Evolutionary conservation across 2,329 filamentous ascomycete species (phyloP).

Genomic region (Cladosporium sp.): DNA sequence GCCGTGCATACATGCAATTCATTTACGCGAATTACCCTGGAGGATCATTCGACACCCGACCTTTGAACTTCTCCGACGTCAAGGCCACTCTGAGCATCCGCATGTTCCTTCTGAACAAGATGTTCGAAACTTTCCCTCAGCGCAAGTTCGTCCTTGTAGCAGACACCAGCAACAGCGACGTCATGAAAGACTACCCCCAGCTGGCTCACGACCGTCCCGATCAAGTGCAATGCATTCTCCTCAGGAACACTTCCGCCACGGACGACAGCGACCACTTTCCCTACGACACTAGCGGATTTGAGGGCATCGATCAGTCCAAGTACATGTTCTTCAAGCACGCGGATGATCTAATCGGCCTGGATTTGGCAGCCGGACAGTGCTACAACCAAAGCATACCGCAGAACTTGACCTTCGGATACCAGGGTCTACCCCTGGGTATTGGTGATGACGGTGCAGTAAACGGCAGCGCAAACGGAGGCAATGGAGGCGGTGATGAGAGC

Average conservation of each 20-base stretch:
- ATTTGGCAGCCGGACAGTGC: slow-evolving; percentile 63
- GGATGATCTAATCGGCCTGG: slow-evolving; percentile 60
- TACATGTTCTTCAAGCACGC: slow-evolving; percentile 78
- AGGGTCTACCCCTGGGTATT: slow-evolving; percentile 39
- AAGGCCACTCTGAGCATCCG: slow-evolving; percentile 66
- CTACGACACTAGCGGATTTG: slow-evolving; percentile 67
- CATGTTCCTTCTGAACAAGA: slow-evolving; percentile 60
- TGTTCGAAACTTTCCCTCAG: slow-evolving; percentile 68
- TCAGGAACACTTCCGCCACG: slow-evolving; percentile 67
- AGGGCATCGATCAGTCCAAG: slow-evolving; percentile 56
- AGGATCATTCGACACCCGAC: slow-evolving; percentile 70
- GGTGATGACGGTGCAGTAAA: slow-evolving; percentile 10
- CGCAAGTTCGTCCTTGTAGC: slow-evolving; percentile 71
- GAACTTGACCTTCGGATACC: slow-evolving; percentile 64
- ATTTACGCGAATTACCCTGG: slow-evolving; percentile 73
- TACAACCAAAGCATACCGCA: slow-evolving; percentile 59
- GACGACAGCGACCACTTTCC: slow-evolving; percentile 63
- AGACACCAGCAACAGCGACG: slow-evolving; percentile 69
- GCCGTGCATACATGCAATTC: slow-evolving; percentile 71
- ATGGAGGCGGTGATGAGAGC: neutral
- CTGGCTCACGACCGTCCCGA: slow-evolving; percentile 60
- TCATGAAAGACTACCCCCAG: slow-evolving; percentile 52
- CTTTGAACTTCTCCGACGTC: slow-evolving; percentile 73
- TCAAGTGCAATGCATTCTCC: slow-evolving; percentile 70
- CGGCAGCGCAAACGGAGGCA: slow-evolving; percentile 6